Percentiles rank a stretch among this genome's conserved stretches.
Conservation (phyloP, 1,284 basidiomycete species). For the Cryptococcus deneoformans region DNA sequence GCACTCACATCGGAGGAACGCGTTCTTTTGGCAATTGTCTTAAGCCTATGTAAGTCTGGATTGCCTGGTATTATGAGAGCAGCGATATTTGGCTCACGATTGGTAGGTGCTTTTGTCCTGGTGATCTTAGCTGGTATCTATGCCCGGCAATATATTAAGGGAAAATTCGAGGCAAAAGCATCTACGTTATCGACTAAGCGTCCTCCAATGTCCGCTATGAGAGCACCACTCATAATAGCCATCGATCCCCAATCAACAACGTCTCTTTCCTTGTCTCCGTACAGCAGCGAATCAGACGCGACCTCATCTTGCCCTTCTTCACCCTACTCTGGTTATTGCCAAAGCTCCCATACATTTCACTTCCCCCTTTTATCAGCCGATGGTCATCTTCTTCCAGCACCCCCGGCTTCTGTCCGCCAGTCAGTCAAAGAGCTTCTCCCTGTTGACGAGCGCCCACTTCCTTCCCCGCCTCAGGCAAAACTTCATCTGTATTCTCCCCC, state of each 20-base stretch:
- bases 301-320: constrained; percentile 8
- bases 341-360: constrained; percentile 29
- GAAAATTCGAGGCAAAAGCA: constrained; percentile 2
- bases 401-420: constrained; percentile 14
- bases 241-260: constrained; percentile 1
- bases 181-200: neutral
- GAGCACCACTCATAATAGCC: constrained; percentile 11
- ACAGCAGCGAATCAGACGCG: constrained; percentile 3
- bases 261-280: constrained; percentile 3
- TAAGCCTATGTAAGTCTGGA: constrained; percentile 22
- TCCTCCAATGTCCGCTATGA: constrained; percentile 12
- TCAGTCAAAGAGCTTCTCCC: no score
- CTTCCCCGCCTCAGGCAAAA: neutral
- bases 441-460: constrained; percentile 14
- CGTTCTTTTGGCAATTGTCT: constrained; percentile 19
- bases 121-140: constrained; percentile 11
- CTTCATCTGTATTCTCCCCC: no score
- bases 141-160: constrained; percentile 2
- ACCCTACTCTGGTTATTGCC: constrained; percentile 15
- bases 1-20: constrained; percentile 21
- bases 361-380: constrained; percentile 38
- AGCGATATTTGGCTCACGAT: neutral
- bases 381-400: constrained; percentile 21
- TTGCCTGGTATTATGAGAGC: neutral
- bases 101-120: constrained; percentile 17